phyloP scores from a whole-genome alignment of 441 rosid species.

The Brassica hybrid region DNA sequence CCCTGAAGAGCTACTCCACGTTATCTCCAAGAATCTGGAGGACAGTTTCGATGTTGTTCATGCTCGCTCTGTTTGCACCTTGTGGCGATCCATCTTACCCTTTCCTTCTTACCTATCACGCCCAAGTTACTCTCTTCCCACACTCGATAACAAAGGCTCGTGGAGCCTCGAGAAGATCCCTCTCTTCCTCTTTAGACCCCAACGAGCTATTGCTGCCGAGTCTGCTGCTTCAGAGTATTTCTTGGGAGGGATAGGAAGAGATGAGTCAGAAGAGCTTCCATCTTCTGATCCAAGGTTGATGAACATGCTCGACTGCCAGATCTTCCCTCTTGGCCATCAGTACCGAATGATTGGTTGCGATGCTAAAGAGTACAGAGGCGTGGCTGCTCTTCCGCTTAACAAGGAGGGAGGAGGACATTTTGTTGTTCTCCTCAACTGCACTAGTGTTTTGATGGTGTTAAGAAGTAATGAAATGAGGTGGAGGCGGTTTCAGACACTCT shows the following conservation, averaged over 20 bases:
- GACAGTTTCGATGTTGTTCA: background rate
- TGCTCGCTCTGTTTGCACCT: background rate
- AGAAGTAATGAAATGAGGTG: constrained; percentile 3
- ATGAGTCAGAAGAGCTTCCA: background rate
- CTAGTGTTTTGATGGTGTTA: background rate
- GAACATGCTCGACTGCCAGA: constrained; percentile 1
- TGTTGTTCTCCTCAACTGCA: background rate
- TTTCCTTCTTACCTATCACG: background rate
- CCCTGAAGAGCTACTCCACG: background rate
- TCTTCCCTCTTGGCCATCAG: constrained; percentile 6
- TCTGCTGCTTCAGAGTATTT: background rate
- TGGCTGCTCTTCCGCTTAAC: constrained; percentile 13
- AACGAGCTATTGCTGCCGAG: no score
- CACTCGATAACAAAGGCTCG: background rate
- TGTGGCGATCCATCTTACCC: background rate
- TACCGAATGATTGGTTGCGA: background rate
- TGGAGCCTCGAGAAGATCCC: background rate
- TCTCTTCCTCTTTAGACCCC: background rate
- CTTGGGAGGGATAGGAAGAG: background rate
- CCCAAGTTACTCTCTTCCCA: background rate
- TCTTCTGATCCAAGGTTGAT: background rate
- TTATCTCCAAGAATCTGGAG: background rate
- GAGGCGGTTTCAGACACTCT: background rate
- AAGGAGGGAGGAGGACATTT: constrained; percentile 2
- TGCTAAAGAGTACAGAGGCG: background rate